Evolutionary conservation across 441 rosid genomes (phyloP), one percentile per base, ranked within the genome.

Genomic region (Viola pubescens): DNA sequence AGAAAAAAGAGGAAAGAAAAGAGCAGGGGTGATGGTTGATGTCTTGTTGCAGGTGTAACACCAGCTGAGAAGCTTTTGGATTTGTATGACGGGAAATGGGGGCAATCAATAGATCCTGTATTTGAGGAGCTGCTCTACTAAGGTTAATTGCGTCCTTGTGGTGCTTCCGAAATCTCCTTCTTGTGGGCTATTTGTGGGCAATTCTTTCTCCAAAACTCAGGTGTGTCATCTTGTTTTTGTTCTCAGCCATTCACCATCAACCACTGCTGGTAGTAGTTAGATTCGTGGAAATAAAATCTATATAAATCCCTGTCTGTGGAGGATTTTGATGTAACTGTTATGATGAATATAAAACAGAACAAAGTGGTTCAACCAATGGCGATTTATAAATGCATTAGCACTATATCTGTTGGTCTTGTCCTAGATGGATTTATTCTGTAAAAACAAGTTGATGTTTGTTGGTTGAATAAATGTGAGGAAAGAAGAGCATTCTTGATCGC

Each of bases 11-110:
- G 26, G 34, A 26, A 26, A 26, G 34, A 26, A 26, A 26, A 19
- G 26, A 19, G 26, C 34, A 26, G 34, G 1, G 34, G 34, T 26
- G 34, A 52, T 39, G 48, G 54, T 47, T 60, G 56, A 58, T 62
- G 8, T 41, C 46, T 5, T 52, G 58, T 70, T 59, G 59, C 78
- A 94, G 97, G 99, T 44, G 84, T 84, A 42, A 94, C 97, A 19
- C 97, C 97, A 0, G 99, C 95, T 0, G 99, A 94, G 82, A 79
- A 82, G 69, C 99, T 90, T 37, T 70, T 94, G 84, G 91, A 88
- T 39, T 16, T 88, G 82, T 94, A 86, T 79, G 55, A 86, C 37
- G 94, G 87, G 57, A 88, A 88, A 38, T 94, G 99, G 99, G 94
- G 81, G 49, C 80, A 78, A 72, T 84, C 88, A 5, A 89, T 88